Conservation (phyloP, 2,329 filamentous ascomycete species). For the Eurotiales sp. region DNA sequence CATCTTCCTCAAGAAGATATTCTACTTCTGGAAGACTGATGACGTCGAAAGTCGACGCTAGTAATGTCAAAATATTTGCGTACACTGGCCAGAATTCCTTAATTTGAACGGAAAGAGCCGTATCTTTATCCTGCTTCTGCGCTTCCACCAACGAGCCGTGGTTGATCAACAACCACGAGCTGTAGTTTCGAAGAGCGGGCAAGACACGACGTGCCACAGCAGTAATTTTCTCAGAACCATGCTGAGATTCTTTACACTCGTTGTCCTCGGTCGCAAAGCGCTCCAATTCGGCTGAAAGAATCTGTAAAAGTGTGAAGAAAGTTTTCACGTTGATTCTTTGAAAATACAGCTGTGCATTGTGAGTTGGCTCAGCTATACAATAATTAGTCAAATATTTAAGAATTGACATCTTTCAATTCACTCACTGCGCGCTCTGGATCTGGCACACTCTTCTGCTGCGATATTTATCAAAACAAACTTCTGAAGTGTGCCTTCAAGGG, state of each 20-base stretch:
- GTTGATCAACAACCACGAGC: conserved; percentile 61
- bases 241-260: conserved; percentile 37
- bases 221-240: conserved; percentile 50
- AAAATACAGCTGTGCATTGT: conserved; percentile 53
- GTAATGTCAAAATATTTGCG: conserved; percentile 57
- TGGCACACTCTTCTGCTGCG: conserved; percentile 72
- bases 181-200: conserved; percentile 64
- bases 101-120: conserved; percentile 54
- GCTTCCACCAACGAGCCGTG: conserved; percentile 52
- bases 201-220: conserved; percentile 59
- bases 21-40: conserved; percentile 52
- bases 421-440: conserved; percentile 55
- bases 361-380: conserved; percentile 47
- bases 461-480: conserved; percentile 86
- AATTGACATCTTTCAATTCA: conserved; percentile 17
- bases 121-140: conserved; percentile 49
- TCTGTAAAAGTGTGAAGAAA: conserved; percentile 67
- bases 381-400: neutral
- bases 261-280: conserved; percentile 50
- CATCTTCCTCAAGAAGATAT: conserved; percentile 67
- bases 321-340: conserved; percentile 75
- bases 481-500: conserved; percentile 62
- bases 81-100: conserved; percentile 64
- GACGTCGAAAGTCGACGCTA: conserved; percentile 58
- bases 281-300: conserved; percentile 67